These are phyloP conservation scores for Prototheca wickerhamii DNA, from an alignment of 163 green algal species.

Conservation along the genomic window DNA sequence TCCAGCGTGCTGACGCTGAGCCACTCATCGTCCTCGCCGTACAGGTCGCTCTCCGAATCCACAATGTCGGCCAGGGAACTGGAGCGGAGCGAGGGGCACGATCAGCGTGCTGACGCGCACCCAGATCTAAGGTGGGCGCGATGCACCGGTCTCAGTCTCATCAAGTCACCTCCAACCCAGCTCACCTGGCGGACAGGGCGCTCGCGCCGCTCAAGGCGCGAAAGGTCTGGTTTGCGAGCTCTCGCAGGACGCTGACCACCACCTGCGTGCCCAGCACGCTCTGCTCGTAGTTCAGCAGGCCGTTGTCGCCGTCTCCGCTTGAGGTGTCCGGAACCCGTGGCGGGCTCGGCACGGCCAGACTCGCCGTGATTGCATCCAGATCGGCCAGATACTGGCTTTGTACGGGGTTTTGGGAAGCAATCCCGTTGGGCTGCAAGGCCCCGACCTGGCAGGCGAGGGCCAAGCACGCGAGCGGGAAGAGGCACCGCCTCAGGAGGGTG, in stretches of 20 bases:
- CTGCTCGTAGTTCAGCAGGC: not conserved
- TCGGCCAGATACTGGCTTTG: not conserved
- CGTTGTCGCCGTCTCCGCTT: not conserved
- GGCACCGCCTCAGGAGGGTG: not conserved
- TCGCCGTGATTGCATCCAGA: not conserved
- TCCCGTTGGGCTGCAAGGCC: not conserved
- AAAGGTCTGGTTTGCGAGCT: too few species aligned
- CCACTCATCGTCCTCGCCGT: not conserved
- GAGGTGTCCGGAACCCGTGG: not conserved
- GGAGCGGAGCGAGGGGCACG: too few species aligned
- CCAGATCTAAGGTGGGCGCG: too few species aligned
- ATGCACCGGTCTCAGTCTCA: too few species aligned
- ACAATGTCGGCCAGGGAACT: too few species aligned
- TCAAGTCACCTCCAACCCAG: too few species aligned
- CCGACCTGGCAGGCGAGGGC: not conserved
- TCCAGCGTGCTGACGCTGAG: not conserved
- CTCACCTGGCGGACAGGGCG: too few species aligned
- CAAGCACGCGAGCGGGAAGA: not conserved
- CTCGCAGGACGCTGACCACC: too few species aligned
- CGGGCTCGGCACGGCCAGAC: not conserved
- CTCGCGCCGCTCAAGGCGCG: too few species aligned
- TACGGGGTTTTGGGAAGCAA: not conserved
- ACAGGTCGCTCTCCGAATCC: not conserved
- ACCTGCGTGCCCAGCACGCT: not conserved
- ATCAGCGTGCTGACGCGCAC: too few species aligned